Evolutionary conservation across 768 basidiomycete genomes (phyloP), one percentile per base, ranked within the genome.

Genomic region (Leccinum barrowsii): DNA sequence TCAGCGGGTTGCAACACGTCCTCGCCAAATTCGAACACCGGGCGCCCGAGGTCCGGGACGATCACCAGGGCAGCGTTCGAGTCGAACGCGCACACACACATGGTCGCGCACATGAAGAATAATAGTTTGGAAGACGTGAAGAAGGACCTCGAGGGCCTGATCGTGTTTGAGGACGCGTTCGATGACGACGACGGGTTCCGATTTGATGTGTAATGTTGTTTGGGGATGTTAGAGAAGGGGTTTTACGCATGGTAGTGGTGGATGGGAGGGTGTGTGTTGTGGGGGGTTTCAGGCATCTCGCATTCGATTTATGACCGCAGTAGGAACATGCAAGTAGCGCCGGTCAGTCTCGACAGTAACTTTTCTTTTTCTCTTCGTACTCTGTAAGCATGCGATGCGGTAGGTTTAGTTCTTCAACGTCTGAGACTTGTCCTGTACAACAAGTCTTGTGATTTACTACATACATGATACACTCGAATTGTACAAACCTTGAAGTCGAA

Each of bases 131-230:
- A 66, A 55, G 67, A 69, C 26, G 69, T 70, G 52, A 72, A 67
- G 59, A 73, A 70, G 53, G 64, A 65, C 15, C 70, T 73, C 26
- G 68, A 73, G 47, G 68, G 63, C 17, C 52, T 68, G 44, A 59
- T 72, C 62, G 68, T 73, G 42, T 67, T 74, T 21, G 71, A 61
- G 17, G 69, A 69, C 30, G 65, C 46, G 22, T 71, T 69, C 8
- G 65, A 63, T 22, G 66, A 66, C 1, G 64, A 63, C 8, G 70
- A 74, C n/a, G 71, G 50, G 30, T 74, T 72, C 59, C 65, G 59
- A 46, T 74, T 72, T 37, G 62, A 64, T 28, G 63, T 72, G 19
- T 72, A 52, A 69, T 22, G 51, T 28, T 10, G 17, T 12, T 48
- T 24, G 42, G 42, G 8, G 42, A 5, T 44, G 42, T 19, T 19